A percentile compares a stretch with the other conserved stretches of the same genome.
Conservation (phyloP, 371 early-diverging fungal genomes). For the Apophysomyces ossiformis region DNA sequence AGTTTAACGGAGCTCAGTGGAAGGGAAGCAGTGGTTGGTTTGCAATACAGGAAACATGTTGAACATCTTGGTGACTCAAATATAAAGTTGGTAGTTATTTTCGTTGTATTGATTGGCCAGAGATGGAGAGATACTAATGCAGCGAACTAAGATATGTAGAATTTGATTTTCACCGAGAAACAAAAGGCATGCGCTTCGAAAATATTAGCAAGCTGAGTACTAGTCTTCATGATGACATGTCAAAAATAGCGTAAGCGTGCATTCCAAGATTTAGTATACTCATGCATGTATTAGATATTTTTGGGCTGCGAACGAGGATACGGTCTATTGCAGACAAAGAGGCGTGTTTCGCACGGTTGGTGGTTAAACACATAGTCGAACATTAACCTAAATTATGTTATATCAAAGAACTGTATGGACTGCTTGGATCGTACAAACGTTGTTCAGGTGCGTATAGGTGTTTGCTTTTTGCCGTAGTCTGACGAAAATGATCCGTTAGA, state of each 20-base stretch:
- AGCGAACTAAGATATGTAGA: slow-evolving; percentile 68
- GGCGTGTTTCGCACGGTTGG: slow-evolving; percentile 58
- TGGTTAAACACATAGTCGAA: neutral
- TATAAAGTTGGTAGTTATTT: slow-evolving; percentile 37
- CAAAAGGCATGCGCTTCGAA: slow-evolving; percentile 60
- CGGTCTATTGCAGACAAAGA: slow-evolving; percentile 40
- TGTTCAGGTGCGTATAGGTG: slow-evolving; percentile 63
- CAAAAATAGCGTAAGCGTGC: slow-evolving; percentile 44
- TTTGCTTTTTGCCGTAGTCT: neutral
- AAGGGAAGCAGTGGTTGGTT: slow-evolving; percentile 58
- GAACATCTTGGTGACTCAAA: slow-evolving; percentile 49
- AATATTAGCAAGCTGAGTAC: slow-evolving; percentile 52
- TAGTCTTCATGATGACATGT: slow-evolving; percentile 47
- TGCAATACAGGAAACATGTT: slow-evolving; percentile 50
- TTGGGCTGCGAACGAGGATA: slow-evolving; percentile 38
- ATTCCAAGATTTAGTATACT: neutral
- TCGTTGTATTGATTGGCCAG: neutral
- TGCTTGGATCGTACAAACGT: slow-evolving; percentile 99
- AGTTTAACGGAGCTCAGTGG: slow-evolving; percentile 73
- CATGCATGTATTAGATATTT: slow-evolving; percentile 38
- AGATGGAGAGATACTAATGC: neutral
- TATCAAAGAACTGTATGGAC: slow-evolving; percentile 96
- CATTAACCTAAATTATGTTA: neutral
- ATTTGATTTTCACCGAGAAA: slow-evolving; percentile 92
- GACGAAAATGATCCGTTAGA: slow-evolving; percentile 49